Percentiles rank a stretch among this genome's conserved stretches.
These are phyloP conservation scores for Candida corydali DNA, from an alignment of 805 yeast species.

Conservation along the genomic window DNA sequence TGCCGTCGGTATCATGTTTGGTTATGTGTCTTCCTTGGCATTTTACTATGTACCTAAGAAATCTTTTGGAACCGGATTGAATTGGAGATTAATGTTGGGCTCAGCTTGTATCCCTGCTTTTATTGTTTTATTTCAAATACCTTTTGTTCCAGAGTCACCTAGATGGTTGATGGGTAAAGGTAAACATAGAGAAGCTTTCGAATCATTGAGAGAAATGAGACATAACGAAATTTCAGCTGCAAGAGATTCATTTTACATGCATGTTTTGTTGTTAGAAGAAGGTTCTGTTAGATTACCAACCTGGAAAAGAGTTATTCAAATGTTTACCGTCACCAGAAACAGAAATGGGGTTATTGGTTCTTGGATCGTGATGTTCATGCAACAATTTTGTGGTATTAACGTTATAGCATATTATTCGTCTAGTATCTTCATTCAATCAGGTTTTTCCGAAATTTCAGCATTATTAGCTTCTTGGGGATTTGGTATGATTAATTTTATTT, in stretches of 20 bases:
- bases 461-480: conserved; percentile 83
- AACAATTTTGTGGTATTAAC: conserved; percentile 87
- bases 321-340: conserved; percentile 72
- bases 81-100: conserved; percentile 69
- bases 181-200: conserved; percentile 45
- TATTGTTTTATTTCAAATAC: conserved; percentile 46
- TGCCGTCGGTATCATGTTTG: conserved; percentile 70
- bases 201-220: conserved; percentile 46
- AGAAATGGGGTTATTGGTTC: conserved; percentile 80
- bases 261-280: conserved; percentile 58
- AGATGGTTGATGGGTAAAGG: conserved; percentile 61
- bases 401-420: conserved; percentile 86
- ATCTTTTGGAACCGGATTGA: conserved; percentile 42
- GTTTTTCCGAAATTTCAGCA: conserved; percentile 58
- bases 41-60: conserved; percentile 50
- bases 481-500: conserved; percentile 74
- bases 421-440: conserved; percentile 65
- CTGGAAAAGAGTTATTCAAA: conserved; percentile 45
- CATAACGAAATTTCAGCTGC: conserved; percentile 52
- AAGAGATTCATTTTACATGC: conserved; percentile 58
- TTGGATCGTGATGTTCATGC: conserved; percentile 83
- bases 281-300: conserved; percentile 45
- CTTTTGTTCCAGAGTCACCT: conserved; percentile 65
- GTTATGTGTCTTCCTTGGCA: conserved; percentile 57
- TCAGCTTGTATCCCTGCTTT: conserved; percentile 55